Base-by-base conservation (phyloP, 2,329 filamentous ascomycete species). In the Berkeleyomyces rouxiae region DNA sequence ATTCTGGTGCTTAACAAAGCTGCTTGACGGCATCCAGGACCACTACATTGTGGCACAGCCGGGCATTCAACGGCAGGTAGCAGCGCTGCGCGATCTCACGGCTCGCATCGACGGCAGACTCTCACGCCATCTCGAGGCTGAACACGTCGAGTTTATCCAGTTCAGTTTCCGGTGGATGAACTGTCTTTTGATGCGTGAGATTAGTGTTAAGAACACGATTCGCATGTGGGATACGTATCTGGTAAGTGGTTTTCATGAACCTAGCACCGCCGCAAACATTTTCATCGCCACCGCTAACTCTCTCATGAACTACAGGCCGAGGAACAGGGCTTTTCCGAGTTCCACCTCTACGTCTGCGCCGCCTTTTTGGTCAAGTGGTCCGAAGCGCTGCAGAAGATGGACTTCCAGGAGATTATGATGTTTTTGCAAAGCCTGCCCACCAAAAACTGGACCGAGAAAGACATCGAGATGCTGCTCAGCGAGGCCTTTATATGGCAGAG, bases 111-210 rank as follows among this genome's bases (percentile, higher is more conserved):
- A 97, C 71, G 82, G 82, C 37, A 81, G 80, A 3, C 76, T 99
- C 58, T 89, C 91, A 2, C 93, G 88, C 68, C 93, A 99, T 71
- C 78, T 99, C 47, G 90, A 96, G 71, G 82, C 82, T 33, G 90
- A 97, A 73, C 86, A 90, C 40, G 90, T 99, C 37, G 93, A 99
- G 71, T 99, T 99, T 70, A 99, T 99, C 70, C 93, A 99, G 71
- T 99, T 99, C 75, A 96, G 90, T 74, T 99, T 99, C 72, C 82
- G 93, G 63, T 99, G 93, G 93, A 99, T 99, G 93, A 99, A 99
- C 70, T 99, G 93, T 73, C 82, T 99, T 61, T 78, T 99, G 67
- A 99, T 99, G 93, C 83, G 93, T 66, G 93, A 99, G 75, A 88
- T 99, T 67, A 96, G 88, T 71, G 92, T 99, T 63, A 88, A 86